Conservation (phyloP, 2,329 filamentous ascomycete species). For the Paradendryphiella salina region DNA sequence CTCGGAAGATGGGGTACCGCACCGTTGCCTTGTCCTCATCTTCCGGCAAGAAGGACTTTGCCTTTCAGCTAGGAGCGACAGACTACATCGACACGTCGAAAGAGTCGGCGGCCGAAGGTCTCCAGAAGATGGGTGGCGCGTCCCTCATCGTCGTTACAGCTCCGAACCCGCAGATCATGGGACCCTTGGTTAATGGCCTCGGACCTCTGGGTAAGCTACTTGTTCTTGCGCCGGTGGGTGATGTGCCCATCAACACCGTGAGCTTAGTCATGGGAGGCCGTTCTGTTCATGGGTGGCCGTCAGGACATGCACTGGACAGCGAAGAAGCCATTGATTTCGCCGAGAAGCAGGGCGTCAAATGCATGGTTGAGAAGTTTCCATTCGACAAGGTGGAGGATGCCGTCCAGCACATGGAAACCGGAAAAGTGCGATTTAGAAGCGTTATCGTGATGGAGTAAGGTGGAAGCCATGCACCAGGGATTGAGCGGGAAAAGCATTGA, state of each 20-base stretch:
- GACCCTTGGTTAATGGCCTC: conserved; percentile 59
- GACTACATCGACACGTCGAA: conserved; percentile 60
- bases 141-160: conserved; percentile 65
- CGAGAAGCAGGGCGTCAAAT: conserved; percentile 53
- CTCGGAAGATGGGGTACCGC: conserved; percentile 56
- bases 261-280: conserved; percentile 53
- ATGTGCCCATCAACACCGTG: conserved; percentile 50
- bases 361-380: conserved; percentile 59
- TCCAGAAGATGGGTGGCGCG: conserved; percentile 64
- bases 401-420: conserved; percentile 54
- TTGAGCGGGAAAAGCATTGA: neutral
- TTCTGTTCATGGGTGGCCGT: conserved; percentile 57
- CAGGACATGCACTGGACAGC: conserved; percentile 56
- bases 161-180: conserved; percentile 61
- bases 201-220: conserved; percentile 61
- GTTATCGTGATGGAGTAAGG: conserved; percentile 54
- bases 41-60: conserved; percentile 57
- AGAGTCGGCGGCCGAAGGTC: conserved; percentile 54
- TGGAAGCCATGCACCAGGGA: neutral
- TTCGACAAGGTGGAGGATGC: conserved; percentile 57
- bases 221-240: conserved; percentile 58
- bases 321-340: conserved; percentile 59
- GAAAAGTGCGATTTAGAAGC: conserved; percentile 56
- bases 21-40: conserved; percentile 58
- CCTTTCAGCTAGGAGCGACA: conserved; percentile 58